Base-by-base conservation (phyloP, 2,329 filamentous ascomycete genomes). In the Leptographium procerum region DNA sequence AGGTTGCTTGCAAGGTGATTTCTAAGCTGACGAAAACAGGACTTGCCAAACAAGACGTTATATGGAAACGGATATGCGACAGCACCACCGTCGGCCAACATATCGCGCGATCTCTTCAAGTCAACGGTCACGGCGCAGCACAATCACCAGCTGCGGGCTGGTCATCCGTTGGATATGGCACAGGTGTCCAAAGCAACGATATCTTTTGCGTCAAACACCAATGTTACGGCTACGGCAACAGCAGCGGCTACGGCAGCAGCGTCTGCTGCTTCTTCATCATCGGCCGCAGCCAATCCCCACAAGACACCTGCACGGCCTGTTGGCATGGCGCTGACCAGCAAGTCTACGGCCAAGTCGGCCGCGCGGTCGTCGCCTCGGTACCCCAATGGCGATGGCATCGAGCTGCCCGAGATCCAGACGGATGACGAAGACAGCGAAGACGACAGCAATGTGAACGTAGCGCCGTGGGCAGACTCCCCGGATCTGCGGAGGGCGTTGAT, bases 331-430 rank as follows among this genome's bases (percentile, higher is more conserved):
- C 29, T 59, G 45, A 43, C 56, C 14, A 50, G 31, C 52, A 86
- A 86, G 66, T 82, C 84, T 1, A 71, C 72, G 55, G 68, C 73
- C 66, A 82, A 84, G 66, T 78, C 80, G n/a, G 76, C 72, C 2
- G 72, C 80, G 22, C 80, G 83, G 63, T 86, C 88, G 33, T 95
- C 91, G 1, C 91, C 91, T 1, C 84, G 89, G 56, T 95, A 95
- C 73, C 88, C 87, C 61, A 92, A 90, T 65, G 90, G 91, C 61
- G 94, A 99, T 60, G 83, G 82, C 56, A 96, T 99, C 66, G 87
- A 94, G 64, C 82, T 99, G 3, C 92, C 94, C 0, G 94, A 99
- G 65, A 97, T 99, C 65, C 85, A 91, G 63, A 97, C 94, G 1
- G 95, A 99, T 69, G 91, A 90, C 33, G 91, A 96, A 66, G 89